Evolutionary conservation across 257 asterid genomes (phyloP).

Genomic region (Gentiana dahurica): DNA sequence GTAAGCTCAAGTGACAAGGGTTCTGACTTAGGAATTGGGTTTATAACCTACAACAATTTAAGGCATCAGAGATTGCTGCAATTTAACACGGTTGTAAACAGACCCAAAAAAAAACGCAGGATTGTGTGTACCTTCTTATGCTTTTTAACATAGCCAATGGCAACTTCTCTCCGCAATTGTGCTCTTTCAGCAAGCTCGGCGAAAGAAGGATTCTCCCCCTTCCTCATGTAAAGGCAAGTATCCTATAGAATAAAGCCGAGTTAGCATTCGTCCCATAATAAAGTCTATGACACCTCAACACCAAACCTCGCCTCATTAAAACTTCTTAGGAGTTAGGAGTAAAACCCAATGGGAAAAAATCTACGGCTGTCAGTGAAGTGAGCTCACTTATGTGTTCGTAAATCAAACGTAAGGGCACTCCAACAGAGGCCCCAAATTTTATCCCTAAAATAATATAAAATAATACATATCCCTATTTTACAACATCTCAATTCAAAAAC

Average conservation of each 20-base stretch:
- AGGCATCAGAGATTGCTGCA: neutral
- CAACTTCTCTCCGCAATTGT: constrained; percentile 79
- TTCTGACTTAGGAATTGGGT: constrained; percentile 71
- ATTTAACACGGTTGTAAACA: neutral
- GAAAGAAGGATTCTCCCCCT: constrained; percentile 71
- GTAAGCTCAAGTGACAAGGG: constrained; percentile 42
- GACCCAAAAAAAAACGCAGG: neutral
- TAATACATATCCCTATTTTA: too few relatives aligned
- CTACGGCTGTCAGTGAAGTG: too few relatives aligned
- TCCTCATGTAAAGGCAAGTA: constrained; percentile 68
- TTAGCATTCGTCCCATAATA: neutral
- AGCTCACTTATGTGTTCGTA: too few relatives aligned
- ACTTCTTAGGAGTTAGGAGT: too few relatives aligned
- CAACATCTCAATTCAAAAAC: too few relatives aligned
- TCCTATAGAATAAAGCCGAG: constrained; percentile 31
- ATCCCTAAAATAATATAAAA: too few relatives aligned
- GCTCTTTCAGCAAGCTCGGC: constrained; percentile 91
- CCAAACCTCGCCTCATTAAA: too few relatives aligned
- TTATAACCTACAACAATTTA: constrained; percentile 53
- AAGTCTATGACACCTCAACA: too few relatives aligned
- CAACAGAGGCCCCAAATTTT: too few relatives aligned
- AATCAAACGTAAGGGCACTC: too few relatives aligned
- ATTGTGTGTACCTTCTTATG: constrained; percentile 47
- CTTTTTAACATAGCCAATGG: constrained; percentile 76
- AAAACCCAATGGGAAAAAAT: too few relatives aligned